Evolutionary conservation across 257 asterid genomes (phyloP), one percentile per base, ranked within the genome.

Genomic region (Solanum sejunctum): DNA sequence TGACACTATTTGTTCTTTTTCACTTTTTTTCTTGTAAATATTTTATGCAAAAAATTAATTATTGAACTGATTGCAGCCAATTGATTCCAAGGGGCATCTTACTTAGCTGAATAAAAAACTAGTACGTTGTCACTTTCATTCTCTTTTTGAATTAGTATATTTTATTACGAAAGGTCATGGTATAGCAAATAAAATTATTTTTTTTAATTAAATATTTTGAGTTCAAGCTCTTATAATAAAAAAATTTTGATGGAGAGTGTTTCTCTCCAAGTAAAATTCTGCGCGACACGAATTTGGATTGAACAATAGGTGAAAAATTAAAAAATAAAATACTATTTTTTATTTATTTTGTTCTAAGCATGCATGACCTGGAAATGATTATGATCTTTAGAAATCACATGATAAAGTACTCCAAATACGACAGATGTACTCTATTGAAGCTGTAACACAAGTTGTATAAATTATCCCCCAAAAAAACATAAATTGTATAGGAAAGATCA

Each of bases 211-310:
- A 2, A 28, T 0, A 0, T 28, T 28, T 28, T 32, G 3, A 32
- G 36, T 32, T 3, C 3, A 0, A 32, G 36, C 1, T 0, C 3
- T 32, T 0, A 1, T 3, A 32, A 32, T 0, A 0, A 32, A 32
- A 32, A 32, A 32, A 3, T 1, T 28, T 28, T 28, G 0, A 2
- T 28, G 2, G 32, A 32, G 3, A 32, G 3, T 32, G 0, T 32
- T 32, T 32, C 0, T 32, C 3, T 3, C 3, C 36, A 32, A 32
- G 3, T 32, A 32, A 32, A 1, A 3, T 32, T 32, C 3, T 3
- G 3, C 0, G 3, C 36, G 0, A 32, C 36, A 0, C 36, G 3
- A 32, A 32, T 32, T 32, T 3, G 3, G 3, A 32, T 32, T 32
- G 3, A 32, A 32, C 36, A 3, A 32, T 3, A 0, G 36, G 3